Evolutionary conservation across 2,329 filamentous ascomycete genomes (phyloP).

Genomic region (Nothopassalora personata): DNA sequence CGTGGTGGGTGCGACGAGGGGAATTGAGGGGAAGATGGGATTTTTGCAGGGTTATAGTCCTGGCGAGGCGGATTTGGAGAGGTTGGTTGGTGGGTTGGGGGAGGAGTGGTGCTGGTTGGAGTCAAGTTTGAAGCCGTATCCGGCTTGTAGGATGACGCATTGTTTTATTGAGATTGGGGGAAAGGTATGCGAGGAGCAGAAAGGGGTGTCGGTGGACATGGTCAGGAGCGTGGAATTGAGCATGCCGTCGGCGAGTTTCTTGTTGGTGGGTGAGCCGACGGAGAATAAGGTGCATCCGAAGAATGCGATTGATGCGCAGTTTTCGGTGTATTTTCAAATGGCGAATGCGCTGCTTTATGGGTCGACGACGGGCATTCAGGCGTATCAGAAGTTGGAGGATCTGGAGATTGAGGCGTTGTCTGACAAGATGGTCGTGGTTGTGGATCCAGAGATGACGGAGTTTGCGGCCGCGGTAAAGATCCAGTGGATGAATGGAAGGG

Average conservation of each 20-base stretch:
- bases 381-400: conserved; percentile 26
- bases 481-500: conserved; percentile 21
- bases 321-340: conserved; percentile 34
- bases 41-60: conserved; percentile 30
- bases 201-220: conserved; percentile 8
- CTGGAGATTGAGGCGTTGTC: conserved; percentile 19
- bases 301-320: conserved; percentile 35
- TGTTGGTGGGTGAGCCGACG: conserved; percentile 32
- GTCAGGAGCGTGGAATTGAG: conserved; percentile 18
- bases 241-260: conserved; percentile 23
- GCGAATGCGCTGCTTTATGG: conserved; percentile 29
- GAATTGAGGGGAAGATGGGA: conserved; percentile 28
- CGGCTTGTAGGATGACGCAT: conserved; percentile 32
- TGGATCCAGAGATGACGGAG: conserved; percentile 19
- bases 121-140: conserved; percentile 29
- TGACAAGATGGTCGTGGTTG: conserved; percentile 22
- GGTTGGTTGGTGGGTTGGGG: conserved; percentile 22
- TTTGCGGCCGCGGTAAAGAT: conserved; percentile 24
- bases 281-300: conserved; percentile 34
- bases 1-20: conserved; percentile 27
- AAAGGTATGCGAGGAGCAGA: conserved; percentile 9
- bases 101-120: conserved; percentile 24
- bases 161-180: conserved; percentile 30
- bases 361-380: conserved; percentile 25
- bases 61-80: conserved; percentile 18